A percentile compares a stretch with the other conserved stretches of the same genome.
These are phyloP conservation scores for Datura wrightii DNA, from an alignment of 257 asterid genomes.

Conservation along the genomic window DNA sequence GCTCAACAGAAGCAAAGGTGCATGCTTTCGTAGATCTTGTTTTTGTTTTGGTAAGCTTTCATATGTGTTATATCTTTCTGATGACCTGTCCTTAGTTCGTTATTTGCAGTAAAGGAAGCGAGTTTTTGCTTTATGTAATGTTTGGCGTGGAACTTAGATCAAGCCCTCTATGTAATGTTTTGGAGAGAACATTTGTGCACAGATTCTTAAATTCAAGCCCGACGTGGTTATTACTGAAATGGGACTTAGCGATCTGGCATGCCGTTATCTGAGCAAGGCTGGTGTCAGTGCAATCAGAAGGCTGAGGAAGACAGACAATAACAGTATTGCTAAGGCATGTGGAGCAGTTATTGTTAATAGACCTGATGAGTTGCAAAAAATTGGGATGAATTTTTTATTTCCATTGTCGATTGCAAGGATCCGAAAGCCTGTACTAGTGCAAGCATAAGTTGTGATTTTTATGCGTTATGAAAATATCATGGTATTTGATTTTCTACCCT, in stretches of 20 bases:
- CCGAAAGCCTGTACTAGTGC: constrained; percentile 98
- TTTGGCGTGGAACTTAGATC: too few species aligned
- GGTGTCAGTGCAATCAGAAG: constrained; percentile 98
- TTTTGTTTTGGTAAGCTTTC: too few species aligned
- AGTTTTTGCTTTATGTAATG: too few species aligned
- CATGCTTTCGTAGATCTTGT: too few species aligned
- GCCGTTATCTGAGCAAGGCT: constrained; percentile 89
- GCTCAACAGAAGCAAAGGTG: too few species aligned
- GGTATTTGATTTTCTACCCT: too few species aligned
- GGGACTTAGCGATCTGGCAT: constrained; percentile 91
- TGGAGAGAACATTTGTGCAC: constrained; percentile 76
- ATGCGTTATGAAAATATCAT: too few species aligned
- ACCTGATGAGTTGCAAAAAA: constrained; percentile 95
- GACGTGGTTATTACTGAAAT: constrained; percentile 89
- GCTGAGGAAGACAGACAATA: constrained; percentile 85
- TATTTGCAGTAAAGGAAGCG: too few species aligned
- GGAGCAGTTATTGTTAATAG: constrained; percentile 96
- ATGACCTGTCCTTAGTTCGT: too few species aligned
- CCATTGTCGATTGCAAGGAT: constrained; percentile 83
- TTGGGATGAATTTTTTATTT: constrained; percentile 93
- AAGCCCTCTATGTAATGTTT: too few species aligned
- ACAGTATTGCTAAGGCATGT: constrained; percentile 95
- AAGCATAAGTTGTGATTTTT: constrained; percentile 41
- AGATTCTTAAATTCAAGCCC: constrained; percentile 82
- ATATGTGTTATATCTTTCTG: too few species aligned